Evolutionary conservation across 192 early-diverging fungal species (phyloP).

Genomic region (Chytriomyces sp.): DNA sequence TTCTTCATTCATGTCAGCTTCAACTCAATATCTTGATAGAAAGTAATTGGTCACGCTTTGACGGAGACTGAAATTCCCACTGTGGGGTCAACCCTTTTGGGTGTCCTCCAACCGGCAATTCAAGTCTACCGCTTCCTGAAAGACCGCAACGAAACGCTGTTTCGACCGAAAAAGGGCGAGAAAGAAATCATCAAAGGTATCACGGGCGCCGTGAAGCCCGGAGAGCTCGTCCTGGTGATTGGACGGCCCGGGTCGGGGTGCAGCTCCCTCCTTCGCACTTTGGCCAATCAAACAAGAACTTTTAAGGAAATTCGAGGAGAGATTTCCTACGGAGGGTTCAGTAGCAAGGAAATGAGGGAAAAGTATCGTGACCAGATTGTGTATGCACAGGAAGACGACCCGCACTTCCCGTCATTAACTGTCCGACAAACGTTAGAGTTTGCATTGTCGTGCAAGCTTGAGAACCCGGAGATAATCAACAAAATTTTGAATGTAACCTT

Average conservation of each 20-base stretch:
- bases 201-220: slow-evolving; percentile 69
- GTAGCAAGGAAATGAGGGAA: slow-evolving; percentile 55
- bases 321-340: slow-evolving; percentile 70
- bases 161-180: slow-evolving; percentile 12
- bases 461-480: slow-evolving; percentile 49
- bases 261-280: slow-evolving; percentile 63
- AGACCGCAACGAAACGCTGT: slow-evolving; percentile 5
- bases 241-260: slow-evolving; percentile 74
- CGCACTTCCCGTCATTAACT: slow-evolving; percentile 78
- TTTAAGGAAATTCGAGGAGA: slow-evolving; percentile 54
- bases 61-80: slow-evolving; percentile 18
- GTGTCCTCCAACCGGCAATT: slow-evolving; percentile 1
- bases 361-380: slow-evolving; percentile 74
- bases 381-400: slow-evolving; percentile 82
- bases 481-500: slow-evolving; percentile 51
- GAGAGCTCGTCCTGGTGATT: slow-evolving; percentile 65
- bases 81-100: slow-evolving; percentile 1
- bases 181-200: slow-evolving; percentile 58
- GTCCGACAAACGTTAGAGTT: slow-evolving; percentile 77
- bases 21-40: slow-evolving; percentile 4
- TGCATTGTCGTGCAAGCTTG: slow-evolving; percentile 69
- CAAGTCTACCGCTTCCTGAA: slow-evolving; percentile 15
- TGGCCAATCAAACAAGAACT: slow-evolving; percentile 60
- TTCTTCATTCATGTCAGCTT: neutral
- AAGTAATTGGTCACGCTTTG: slow-evolving; percentile 15